Percentiles rank a stretch among this genome's conserved stretches.
These are phyloP conservation scores for Pyricularia pennisetigena DNA, from an alignment of 2,329 filamentous ascomycete species.

Conservation along the genomic window DNA sequence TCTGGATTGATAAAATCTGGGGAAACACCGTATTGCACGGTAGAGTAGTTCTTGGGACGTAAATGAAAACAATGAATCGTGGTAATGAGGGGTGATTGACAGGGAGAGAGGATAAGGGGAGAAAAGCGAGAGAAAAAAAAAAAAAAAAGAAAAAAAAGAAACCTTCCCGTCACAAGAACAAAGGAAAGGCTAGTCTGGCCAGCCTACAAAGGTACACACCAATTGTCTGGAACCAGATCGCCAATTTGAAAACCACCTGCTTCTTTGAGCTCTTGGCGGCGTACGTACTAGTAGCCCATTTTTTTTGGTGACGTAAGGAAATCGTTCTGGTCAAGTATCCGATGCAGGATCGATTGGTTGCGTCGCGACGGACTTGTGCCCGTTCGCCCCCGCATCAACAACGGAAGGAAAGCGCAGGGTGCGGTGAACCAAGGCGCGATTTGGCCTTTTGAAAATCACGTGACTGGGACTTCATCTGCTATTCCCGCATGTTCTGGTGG, in stretches of 20 bases:
- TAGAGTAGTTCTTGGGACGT: background rate
- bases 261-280: background rate
- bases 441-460: background rate
- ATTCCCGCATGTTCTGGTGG: background rate
- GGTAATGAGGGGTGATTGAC: background rate
- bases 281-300: background rate
- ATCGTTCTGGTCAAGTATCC: background rate
- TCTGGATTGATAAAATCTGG: background rate
- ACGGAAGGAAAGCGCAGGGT: background rate
- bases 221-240: background rate
- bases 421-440: background rate
- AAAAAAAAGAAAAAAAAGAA: too few species aligned
- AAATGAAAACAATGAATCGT: background rate
- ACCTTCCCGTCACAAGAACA: background rate
- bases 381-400: background rate
- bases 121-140: background rate
- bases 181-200: background rate
- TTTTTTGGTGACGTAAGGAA: background rate
- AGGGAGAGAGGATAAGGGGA: too few species aligned
- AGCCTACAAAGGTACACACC: background rate
- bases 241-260: background rate
- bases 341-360: background rate
- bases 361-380: background rate
- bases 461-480: background rate
- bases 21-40: background rate